Base-by-base conservation (phyloP, 2,329 filamentous ascomycete genomes). In the Chaetomium sp. region DNA sequence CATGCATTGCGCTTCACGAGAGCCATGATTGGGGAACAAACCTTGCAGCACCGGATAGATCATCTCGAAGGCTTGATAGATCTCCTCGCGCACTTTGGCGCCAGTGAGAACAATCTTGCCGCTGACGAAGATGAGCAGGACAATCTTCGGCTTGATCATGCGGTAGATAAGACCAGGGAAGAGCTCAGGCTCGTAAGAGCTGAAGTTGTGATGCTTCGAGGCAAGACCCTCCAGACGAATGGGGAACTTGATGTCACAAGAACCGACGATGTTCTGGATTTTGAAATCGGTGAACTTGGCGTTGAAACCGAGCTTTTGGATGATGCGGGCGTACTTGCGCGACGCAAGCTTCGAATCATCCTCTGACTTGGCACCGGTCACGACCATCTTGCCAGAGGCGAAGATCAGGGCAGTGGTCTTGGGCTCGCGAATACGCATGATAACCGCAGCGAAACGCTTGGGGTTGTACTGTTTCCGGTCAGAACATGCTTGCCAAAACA, bases 111-210 rank as follows among this genome's bases (percentile, higher is more conserved):
- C 94, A 60, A 97, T 97, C 82, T 97, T 97, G 69, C 92, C 94
- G 68, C 88, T 94, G 68, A 97, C 92, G 77, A 97, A 97, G 73
- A 99, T 96, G 69, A 97, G 79, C 33, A 97, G 85, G 53, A 97
- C 92, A 65, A 97, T 96, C 85, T 97, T 97, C 19, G 94, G 94
- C 80, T 97, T 97, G 80, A 97, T 96, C 94, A 99, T 99, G 72
- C 94, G 91, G 77, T 99, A 99, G 76, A 99, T 99, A 52, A 99
- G 86, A 84, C 94, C 94, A 68, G 94, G 94, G 82, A 97, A 99
- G 72, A 99, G 74, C 71, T 99, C 94, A 64, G 94, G 94, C 74
- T 99, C 94, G 74, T 99, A 99, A 56, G 91, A 96, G 75, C 89
- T 95, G 84, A 97, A 99, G 77, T 96, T 96, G 80, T 97, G 92